These are phyloP conservation scores for Colletotrichum sp. DNA, from an alignment of 2,329 filamentous ascomycete species.

Conservation along the genomic window DNA sequence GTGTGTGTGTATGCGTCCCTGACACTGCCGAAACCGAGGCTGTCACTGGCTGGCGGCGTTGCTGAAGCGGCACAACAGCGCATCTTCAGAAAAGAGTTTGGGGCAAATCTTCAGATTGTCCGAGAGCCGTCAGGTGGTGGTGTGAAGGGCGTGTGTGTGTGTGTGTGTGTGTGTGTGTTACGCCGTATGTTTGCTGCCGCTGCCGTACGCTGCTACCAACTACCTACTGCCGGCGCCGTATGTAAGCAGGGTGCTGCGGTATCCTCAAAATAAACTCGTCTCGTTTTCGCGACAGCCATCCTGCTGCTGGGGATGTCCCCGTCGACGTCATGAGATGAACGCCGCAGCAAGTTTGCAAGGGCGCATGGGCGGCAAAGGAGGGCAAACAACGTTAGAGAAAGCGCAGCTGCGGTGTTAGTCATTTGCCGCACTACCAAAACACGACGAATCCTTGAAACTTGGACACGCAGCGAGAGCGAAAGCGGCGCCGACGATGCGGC, in stretches of 20 bases:
- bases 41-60: background rate
- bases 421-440: background rate
- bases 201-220: no score
- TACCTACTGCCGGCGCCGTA: no score
- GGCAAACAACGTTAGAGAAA: background rate
- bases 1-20: background rate
- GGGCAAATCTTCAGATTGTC: background rate
- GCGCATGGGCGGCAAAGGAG: background rate
- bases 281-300: background rate
- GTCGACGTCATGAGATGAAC: background rate
- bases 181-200: background rate
- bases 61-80: background rate
- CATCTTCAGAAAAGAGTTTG: background rate
- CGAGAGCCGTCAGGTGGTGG: background rate
- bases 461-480: background rate
- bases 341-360: background rate
- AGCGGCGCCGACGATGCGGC: background rate
- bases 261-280: background rate
- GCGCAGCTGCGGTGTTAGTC: background rate
- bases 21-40: background rate
- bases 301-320: background rate
- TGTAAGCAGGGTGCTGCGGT: background rate
- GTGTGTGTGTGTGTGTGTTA: background rate
- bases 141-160: background rate
- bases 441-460: background rate